These are phyloP conservation scores for Brettanomyces bruxellensis DNA, from an alignment of 805 yeast genomes.

Conservation along the genomic window DNA sequence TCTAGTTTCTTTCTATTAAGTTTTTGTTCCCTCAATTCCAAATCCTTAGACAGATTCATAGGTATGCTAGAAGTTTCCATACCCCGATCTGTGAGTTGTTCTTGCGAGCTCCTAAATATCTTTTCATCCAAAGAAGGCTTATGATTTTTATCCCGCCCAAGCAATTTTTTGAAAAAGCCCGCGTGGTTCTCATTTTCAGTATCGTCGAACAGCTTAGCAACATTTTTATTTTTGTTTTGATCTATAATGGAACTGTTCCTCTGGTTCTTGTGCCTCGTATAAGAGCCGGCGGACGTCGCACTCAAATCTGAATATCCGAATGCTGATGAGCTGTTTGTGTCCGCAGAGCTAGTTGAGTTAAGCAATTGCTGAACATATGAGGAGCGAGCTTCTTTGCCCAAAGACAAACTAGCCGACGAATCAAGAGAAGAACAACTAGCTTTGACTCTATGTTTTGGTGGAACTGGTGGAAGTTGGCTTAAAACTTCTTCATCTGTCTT, in stretches of 20 bases:
- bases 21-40: not conserved
- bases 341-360: constrained; percentile 24
- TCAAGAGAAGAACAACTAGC: not conserved
- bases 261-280: constrained; percentile 53
- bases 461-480: constrained; percentile 25
- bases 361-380: constrained; percentile 20
- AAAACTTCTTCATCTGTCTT: constrained; percentile 2
- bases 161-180: constrained; percentile 35
- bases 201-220: constrained; percentile 15
- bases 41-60: constrained; percentile 11
- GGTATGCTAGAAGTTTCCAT: constrained; percentile 7
- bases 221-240: not conserved
- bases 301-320: constrained; percentile 62
- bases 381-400: constrained; percentile 7
- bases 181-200: constrained; percentile 32
- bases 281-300: constrained; percentile 86
- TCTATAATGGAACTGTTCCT: constrained; percentile 14
- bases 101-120: constrained; percentile 17
- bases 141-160: constrained; percentile 24
- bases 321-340: constrained; percentile 31
- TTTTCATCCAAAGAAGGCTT: constrained; percentile 25
- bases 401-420: not conserved
- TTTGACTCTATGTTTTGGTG: constrained; percentile 25
- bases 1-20: not conserved
- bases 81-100: constrained; percentile 6